These are phyloP conservation scores for Candida chilensis DNA, from an alignment of 805 yeast genomes.

Conservation along the genomic window DNA sequence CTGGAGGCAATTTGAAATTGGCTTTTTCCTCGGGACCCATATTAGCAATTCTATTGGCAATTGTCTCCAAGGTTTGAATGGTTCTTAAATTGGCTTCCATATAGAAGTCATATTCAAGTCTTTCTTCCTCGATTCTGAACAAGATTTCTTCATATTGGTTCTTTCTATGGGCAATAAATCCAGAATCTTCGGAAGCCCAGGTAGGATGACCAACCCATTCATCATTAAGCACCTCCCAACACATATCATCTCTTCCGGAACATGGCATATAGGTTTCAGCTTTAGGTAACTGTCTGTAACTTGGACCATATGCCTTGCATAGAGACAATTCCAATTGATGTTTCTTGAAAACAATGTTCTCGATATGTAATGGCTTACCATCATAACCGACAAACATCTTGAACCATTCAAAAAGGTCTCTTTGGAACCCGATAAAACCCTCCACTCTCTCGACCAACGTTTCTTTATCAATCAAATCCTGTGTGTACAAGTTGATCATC, in stretches of 20 bases:
- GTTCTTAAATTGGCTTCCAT: slow-evolving; percentile 94
- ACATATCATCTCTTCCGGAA: slow-evolving; percentile 97
- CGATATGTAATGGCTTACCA: slow-evolving; percentile 78
- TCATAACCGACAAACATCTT: slow-evolving; percentile 85
- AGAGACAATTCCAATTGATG: slow-evolving; percentile 84
- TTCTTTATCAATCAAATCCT: slow-evolving; percentile 78
- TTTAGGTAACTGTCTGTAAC: slow-evolving; percentile 87
- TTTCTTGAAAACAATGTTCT: slow-evolving; percentile 79
- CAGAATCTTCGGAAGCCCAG: slow-evolving; percentile 99
- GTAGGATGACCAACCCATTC: slow-evolving; percentile 99
- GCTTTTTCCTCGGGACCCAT: slow-evolving; percentile 90
- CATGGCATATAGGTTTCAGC: slow-evolving; percentile 96
- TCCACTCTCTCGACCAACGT: slow-evolving; percentile 80
- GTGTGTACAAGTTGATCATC: slow-evolving; percentile 77
- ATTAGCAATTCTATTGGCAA: slow-evolving; percentile 86
- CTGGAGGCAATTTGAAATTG: slow-evolving; percentile 79
- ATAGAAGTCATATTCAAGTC: slow-evolving; percentile 93
- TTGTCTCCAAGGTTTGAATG: slow-evolving; percentile 90
- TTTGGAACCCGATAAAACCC: slow-evolving; percentile 72
- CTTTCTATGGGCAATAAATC: slow-evolving; percentile 97
- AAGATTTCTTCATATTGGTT: slow-evolving; percentile 96
- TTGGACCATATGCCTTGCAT: slow-evolving; percentile 93
- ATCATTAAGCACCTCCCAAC: slow-evolving; percentile 97
- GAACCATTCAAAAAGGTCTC: slow-evolving; percentile 85
- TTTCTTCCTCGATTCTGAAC: slow-evolving; percentile 92